These are phyloP conservation scores for Dactylellina cionopaga DNA, from an alignment of 2,329 filamentous ascomycete genomes.

Conservation along the genomic window DNA sequence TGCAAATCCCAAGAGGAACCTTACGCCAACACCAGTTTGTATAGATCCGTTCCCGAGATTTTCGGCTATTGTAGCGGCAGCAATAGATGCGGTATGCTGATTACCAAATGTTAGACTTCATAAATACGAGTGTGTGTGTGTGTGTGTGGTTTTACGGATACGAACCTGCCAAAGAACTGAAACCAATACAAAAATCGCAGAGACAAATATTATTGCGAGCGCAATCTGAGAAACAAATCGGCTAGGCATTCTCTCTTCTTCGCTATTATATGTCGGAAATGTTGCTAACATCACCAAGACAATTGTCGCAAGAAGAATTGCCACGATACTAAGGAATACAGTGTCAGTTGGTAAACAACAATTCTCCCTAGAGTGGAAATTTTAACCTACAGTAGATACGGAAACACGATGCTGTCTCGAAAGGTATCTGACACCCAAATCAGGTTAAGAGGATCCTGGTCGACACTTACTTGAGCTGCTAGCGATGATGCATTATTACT, in stretches of 20 bases:
- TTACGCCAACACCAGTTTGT: slow-evolving; percentile 83
- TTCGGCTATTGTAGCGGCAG: slow-evolving; percentile 90
- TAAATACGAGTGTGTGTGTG: neutral
- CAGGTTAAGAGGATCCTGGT: slow-evolving; percentile 94
- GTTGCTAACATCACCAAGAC: slow-evolving; percentile 94
- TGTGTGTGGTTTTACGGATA: neutral
- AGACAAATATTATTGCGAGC: slow-evolving; percentile 87
- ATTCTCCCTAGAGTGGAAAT: neutral
- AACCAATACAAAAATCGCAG: slow-evolving; percentile 77
- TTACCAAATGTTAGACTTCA: neutral
- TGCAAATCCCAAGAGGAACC: neutral
- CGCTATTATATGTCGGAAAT: slow-evolving; percentile 97
- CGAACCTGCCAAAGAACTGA: slow-evolving; percentile 77
- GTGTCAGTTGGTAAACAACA: neutral
- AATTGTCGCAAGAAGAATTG: slow-evolving; percentile 95
- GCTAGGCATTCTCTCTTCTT: slow-evolving; percentile 85
- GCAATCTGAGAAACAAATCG: slow-evolving; percentile 91
- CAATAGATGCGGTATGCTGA: slow-evolving; percentile 90
- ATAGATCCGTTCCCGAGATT: slow-evolving; percentile 91
- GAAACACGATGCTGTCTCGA: slow-evolving; percentile 98
- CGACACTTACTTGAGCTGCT: slow-evolving; percentile 85
- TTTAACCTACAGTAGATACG: slow-evolving; percentile 84
- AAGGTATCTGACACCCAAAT: slow-evolving; percentile 98
- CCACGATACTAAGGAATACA: slow-evolving; percentile 77
- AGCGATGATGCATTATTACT: slow-evolving; percentile 96